Base-by-base conservation (phyloP, 1,284 basidiomycete genomes). In the Ceratobasidium sp. region DNA sequence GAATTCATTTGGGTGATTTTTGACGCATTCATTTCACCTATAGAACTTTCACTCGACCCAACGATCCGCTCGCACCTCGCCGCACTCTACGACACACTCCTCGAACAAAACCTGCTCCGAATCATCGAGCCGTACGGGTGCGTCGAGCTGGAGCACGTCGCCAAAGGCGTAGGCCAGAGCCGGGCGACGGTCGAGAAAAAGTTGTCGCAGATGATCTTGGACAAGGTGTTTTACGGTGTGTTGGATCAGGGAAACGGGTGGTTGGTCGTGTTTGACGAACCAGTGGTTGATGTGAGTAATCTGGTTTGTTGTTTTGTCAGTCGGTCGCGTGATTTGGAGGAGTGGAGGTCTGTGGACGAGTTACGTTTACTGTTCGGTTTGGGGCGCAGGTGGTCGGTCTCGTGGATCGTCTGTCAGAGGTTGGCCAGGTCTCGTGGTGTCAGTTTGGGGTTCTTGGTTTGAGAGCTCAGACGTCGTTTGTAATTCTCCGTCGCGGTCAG, bases 201-300 rank as follows among this genome's bases (percentile, higher is more conserved):
- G 80, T 82, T 99, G 63, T 95, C 93, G 61, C 97, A 98, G 81
- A 98, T 99, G 97, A 98, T 99, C 76, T 84, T 99, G 50, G 97
- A 99, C 82, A 96, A 97, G 78, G 89, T 96, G 0, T 89, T 99
- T 78, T 88, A 95, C 76, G 97, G 97, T 6, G 96, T 98, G 2
- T 84, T 99, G 26, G 97, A 98, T 80, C 97, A 98, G 81, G 96
- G 95, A 21, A 88, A 93, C 0, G 96, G 96, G 0, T 98, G 96
- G 79, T 82, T 98, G 59, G 85, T 98, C 62, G 90, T 98, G 21
- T 98, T 92, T 78, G 95, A 98, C 73, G 85, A 94, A 79, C 88
- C 89, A 0, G 90, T 92, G 77, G 88, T 89, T 9, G 95, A 98
- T 81, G 94, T 94, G 78, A 76, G 91, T 84, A 30, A 23, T 21